phyloP scores from a whole-genome alignment of 495 filamentous ascomycete species.

The Amphirosellinia nigrospora region DNA sequence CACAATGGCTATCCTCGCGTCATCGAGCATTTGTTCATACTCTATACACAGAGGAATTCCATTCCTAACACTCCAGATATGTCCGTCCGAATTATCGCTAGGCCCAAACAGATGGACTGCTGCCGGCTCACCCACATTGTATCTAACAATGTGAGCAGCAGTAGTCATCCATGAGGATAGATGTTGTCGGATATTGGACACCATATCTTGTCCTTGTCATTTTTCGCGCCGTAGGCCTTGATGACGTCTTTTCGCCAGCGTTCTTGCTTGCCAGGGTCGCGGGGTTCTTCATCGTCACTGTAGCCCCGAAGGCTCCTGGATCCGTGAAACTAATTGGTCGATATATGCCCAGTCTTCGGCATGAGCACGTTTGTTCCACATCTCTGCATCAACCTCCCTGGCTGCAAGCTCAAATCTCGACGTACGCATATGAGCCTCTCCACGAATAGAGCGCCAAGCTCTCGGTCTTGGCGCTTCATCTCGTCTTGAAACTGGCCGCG shows the following conservation, averaged over 20 bases:
- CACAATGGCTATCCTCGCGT: conserved; percentile 22
- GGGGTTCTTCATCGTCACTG: conserved; percentile 25
- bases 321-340: conserved; percentile 16
- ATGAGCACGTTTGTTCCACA: conserved; percentile 24
- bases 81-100: conserved; percentile 11
- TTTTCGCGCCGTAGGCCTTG: conserved; percentile 22
- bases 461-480: conserved; percentile 20
- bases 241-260: conserved; percentile 24
- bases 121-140: conserved; percentile 20
- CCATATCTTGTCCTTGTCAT: conserved; percentile 19
- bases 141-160: conserved; percentile 24
- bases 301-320: conserved; percentile 22
- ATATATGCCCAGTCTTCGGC: conserved; percentile 24
- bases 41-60: conserved; percentile 17
- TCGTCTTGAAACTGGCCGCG: conserved; percentile 17
- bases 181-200: conserved; percentile 22
- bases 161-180: conserved; percentile 12
- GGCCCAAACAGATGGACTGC: conserved; percentile 22
- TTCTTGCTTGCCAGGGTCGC: conserved; percentile 20
- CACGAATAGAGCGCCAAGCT: conserved; percentile 22
- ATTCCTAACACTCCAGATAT: conserved; percentile 24
- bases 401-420: conserved; percentile 24
- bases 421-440: conserved; percentile 19
- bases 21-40: conserved; percentile 24
- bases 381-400: conserved; percentile 24